Evolutionary conservation across 1,284 basidiomycete genomes (phyloP), one percentile per base, ranked within the genome.

Genomic region (Melampsora medusae): DNA sequence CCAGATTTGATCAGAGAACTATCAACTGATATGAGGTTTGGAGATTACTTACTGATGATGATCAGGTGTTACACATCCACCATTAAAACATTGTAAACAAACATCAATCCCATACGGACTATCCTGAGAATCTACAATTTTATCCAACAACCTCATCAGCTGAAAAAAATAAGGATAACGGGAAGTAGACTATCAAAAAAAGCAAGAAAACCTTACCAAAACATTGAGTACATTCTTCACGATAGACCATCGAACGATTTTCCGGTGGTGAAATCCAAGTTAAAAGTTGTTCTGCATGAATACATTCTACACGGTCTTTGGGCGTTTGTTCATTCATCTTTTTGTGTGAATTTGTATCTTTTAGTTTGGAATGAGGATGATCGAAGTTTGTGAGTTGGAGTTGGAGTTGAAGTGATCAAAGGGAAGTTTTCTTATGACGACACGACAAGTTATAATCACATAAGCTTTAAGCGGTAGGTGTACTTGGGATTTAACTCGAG

Each of bases 171-270:
- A 12, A 48, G 64, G 25, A 65, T 68, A 62, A 16, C 61, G 42
- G 46, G 5, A 33, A 46, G 28, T 9, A 22, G 60, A 42, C 14
- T 46, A 35, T 35, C 46, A n/a, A n/a, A 77, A 31, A 65, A 25
- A 59, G 61, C 22, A 42, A 56, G 22, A 71, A 66, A 75, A 65
- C 28, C 81, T 80, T 33, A 91, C 93, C 87, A 82, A 98, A 99
- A 83, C 96, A 99, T 77, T 95, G 92, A 0, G 95, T 97, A 81
- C 93, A 96, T 82, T 95, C 92, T 82, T 94, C 92, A 12, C 91
- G 86, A 80, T 94, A 90, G 0, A 94, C 90, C 33, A 46, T 28
- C 31, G 77, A 33, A 66, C 71, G 28, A 35, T 56, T 9, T 19
- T 46, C n/a, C 4, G 70, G 70, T n/a, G 62, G 42, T 42, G 42